Conservation (phyloP, 345 rosid genomes). For the Sisymbrium altissimum region DNA sequence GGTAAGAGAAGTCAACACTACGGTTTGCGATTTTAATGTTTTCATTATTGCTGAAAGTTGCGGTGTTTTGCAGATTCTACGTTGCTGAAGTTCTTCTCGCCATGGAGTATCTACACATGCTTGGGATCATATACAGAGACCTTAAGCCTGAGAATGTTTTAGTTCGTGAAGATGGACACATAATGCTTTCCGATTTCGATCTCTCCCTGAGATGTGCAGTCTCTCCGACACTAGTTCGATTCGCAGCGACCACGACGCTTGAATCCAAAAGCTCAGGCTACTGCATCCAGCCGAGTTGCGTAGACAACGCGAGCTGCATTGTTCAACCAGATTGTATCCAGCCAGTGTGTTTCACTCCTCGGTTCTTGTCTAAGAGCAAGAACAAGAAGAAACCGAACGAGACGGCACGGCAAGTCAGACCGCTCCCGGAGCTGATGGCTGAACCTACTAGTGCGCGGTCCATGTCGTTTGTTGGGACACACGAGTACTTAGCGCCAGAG, state of each 20-base stretch:
- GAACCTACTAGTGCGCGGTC: slow-evolving; percentile 83
- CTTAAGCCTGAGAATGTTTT: slow-evolving; percentile 84
- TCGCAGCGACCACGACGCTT: slow-evolving; percentile 37
- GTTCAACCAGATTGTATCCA: slow-evolving; percentile 59
- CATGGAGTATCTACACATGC: slow-evolving; percentile 86
- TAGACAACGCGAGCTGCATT: slow-evolving; percentile 46
- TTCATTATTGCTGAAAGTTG: background rate
- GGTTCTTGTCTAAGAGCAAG: slow-evolving; percentile 47
- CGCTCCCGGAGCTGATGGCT: slow-evolving; percentile 78
- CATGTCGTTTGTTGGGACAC: slow-evolving; percentile 89
- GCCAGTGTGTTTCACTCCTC: slow-evolving; percentile 57
- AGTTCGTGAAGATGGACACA: slow-evolving; percentile 79
- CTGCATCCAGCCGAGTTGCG: slow-evolving; percentile 57
- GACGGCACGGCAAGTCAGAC: slow-evolving; percentile 42
- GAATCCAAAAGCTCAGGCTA: slow-evolving; percentile 43
- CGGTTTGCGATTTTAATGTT: background rate
- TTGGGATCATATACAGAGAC: slow-evolving; percentile 82
- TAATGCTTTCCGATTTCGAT: slow-evolving; percentile 81
- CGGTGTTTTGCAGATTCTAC: slow-evolving; percentile 53
- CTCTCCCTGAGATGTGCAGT: slow-evolving; percentile 70
- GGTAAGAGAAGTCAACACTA: slow-evolving; percentile 36
- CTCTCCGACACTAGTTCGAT: slow-evolving; percentile 57
- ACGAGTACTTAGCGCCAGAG: slow-evolving; percentile 88
- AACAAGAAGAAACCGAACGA: slow-evolving; percentile 33
- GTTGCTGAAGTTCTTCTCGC: slow-evolving; percentile 87